Evolutionary conservation across 2,329 filamentous ascomycete species (phyloP).

Genomic region (Aspergillus fumigatus): DNA sequence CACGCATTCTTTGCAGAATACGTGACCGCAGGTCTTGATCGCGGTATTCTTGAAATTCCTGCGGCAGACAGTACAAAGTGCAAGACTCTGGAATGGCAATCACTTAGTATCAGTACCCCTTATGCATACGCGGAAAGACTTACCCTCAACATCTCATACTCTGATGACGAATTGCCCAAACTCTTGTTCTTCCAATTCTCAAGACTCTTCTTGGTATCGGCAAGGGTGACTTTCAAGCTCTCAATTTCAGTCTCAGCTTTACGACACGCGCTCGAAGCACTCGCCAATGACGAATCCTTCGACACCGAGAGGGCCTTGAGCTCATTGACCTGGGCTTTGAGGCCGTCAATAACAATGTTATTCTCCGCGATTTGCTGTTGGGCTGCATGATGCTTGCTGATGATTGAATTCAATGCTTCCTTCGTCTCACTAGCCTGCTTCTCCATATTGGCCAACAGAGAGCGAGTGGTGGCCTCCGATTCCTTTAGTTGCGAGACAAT

Average conservation of each 20-base stretch:
- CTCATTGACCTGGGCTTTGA: conserved; percentile 72
- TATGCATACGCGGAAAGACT: conserved; percentile 36
- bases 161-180: conserved; percentile 72
- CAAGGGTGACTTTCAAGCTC: conserved; percentile 70
- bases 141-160: conserved; percentile 82
- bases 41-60: conserved; percentile 91
- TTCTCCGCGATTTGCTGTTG: conserved; percentile 70
- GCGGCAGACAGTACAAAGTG: conserved; percentile 88
- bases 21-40: conserved; percentile 89
- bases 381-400: conserved; percentile 67
- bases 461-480: conserved; percentile 70
- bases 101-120: conserved; percentile 13
- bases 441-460: conserved; percentile 76
- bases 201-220: conserved; percentile 74
- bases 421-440: conserved; percentile 83
- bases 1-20: conserved; percentile 88
- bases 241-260: conserved; percentile 69
- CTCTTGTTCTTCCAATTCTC: conserved; percentile 83
- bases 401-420: conserved; percentile 67
- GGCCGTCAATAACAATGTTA: conserved; percentile 62
- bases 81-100: conserved; percentile 54
- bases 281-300: conserved; percentile 66
- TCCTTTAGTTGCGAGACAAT: conserved; percentile 94
- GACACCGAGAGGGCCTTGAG: conserved; percentile 68
- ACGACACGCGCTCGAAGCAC: conserved; percentile 59